Evolutionary conservation across 1,284 basidiomycete species (phyloP), one percentile per base, ranked within the genome.

Genomic region (Coniferiporia sulphurascens): DNA sequence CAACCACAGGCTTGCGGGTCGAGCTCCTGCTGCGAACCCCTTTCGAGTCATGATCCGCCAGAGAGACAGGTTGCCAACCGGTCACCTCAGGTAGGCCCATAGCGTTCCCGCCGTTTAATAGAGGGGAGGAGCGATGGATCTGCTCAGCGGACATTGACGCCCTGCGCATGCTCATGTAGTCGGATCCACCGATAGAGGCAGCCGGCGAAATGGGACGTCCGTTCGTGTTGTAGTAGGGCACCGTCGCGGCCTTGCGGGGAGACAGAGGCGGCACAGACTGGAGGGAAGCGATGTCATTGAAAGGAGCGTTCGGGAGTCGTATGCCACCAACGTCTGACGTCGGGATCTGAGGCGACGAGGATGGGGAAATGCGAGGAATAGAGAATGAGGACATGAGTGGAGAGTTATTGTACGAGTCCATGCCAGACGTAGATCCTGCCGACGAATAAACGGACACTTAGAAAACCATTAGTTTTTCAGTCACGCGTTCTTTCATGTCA

Each of bases 371-470:
- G 63, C 82, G 78, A 2, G 82, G 79, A 9, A 88, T 81, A 46
- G 84, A 76, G 75, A 80, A 87, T 0, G 63, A 67, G 69, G 65
- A 54, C 35, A 59, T 72, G 70, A 73, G 64, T 61, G 54, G 68
- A 1, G 86, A 88, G 65, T 83, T 85, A 76, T 77, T 87, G 2
- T 82, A 82, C 0, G 86, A 86, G 0, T 83, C 78, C 6, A 83
- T 83, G 0, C 79, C 79, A 5, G 85, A 87, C 19, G 79, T 73
- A 27, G 62, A 63, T 48, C 61, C 61, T 36, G 58, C 38, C 41
- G 79, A 76, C 1, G 86, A 89, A 62, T 85, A 87, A 52, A 85
- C 72, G 0, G 86, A 89, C 15, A 85, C 86, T 87, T 44, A 51
- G 59, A 58, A 50, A 60, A 60, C 52, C 56, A 56, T 50, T 21